Conservation (phyloP, 495 filamentous ascomycete species). For the Amphirosellinia nigrospora region DNA sequence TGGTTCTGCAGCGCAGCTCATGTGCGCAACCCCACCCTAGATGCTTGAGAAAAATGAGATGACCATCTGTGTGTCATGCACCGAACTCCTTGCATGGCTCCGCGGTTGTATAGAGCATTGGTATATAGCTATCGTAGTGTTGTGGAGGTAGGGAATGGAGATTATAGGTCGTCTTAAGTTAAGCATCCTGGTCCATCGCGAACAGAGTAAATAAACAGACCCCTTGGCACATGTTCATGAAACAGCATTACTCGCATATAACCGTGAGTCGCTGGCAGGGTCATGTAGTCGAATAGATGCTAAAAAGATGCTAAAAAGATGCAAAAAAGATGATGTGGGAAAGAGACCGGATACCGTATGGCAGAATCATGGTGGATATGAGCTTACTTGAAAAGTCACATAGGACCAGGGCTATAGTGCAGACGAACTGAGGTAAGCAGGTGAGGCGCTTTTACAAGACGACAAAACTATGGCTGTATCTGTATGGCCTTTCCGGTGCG, state of each 20-base stretch:
- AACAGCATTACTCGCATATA: slow-evolving; percentile 15
- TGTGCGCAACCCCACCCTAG: not conserved
- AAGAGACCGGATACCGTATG: not conserved
- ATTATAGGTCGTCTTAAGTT: not conserved
- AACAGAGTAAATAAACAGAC: not conserved
- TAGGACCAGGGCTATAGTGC: not conserved
- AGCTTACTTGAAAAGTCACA: not conserved
- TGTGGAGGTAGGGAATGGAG: slow-evolving; percentile 2
- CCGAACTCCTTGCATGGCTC: not conserved
- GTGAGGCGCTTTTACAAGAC: not conserved
- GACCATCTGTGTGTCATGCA: slow-evolving; percentile 3
- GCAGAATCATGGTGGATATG: not conserved
- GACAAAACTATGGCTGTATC: not conserved
- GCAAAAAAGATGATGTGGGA: too few relatives aligned
- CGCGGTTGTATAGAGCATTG: slow-evolving; percentile 2
- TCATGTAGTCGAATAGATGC: not conserved
- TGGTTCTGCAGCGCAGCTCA: slow-evolving; percentile 3
- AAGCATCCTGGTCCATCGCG: not conserved
- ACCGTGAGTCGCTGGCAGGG: not conserved
- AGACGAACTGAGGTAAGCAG: slow-evolving; percentile 1
- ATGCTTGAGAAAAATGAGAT: not conserved
- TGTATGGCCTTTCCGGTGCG: not conserved
- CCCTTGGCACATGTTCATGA: slow-evolving; percentile 14
- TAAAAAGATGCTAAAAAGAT: not conserved
- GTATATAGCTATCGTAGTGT: slow-evolving; percentile 8